A percentile compares a stretch with the other conserved stretches of the same genome.
Evolutionary conservation across 371 early-diverging fungal species (phyloP).

Genomic region (Actinomortierella wolfii): DNA sequence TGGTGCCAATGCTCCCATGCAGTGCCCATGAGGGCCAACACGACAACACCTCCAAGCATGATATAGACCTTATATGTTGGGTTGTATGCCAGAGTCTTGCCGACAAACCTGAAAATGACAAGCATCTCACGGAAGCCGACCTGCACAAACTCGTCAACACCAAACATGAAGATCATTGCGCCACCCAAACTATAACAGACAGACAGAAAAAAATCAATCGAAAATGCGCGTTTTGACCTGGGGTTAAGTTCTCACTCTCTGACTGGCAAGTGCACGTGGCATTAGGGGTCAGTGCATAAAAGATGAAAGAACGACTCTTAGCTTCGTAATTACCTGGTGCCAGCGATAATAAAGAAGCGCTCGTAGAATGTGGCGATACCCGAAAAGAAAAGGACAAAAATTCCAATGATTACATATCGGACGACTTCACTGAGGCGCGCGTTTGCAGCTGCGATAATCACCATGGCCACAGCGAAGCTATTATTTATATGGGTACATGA

Average conservation of each 20-base stretch:
- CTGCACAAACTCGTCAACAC: slow-evolving; percentile 42
- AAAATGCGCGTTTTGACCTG: too few species aligned
- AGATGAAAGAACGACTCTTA: too few species aligned
- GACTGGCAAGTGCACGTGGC: too few species aligned
- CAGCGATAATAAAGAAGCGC: slow-evolving; percentile 25
- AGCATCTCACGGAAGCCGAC: slow-evolving; percentile 45
- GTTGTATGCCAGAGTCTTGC: slow-evolving; percentile 22
- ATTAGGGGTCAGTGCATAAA: too few species aligned
- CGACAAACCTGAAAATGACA: slow-evolving; percentile 20
- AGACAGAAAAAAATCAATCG: too few species aligned
- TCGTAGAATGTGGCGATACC: slow-evolving; percentile 29
- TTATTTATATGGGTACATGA: too few species aligned
- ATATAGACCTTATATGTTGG: slow-evolving; percentile 13
- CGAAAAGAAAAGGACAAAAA: slow-evolving; percentile 16
- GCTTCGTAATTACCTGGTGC: slow-evolving; percentile 29
- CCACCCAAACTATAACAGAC: slow-evolving; percentile 29
- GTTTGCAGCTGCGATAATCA: slow-evolving; percentile 26
- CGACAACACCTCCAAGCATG: slow-evolving; percentile 30
- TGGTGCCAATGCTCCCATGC: slow-evolving; percentile 37
- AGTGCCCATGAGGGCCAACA: slow-evolving; percentile 19
- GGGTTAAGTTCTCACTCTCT: too few species aligned
- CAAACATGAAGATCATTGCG: slow-evolving; percentile 39
- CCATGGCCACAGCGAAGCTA: slow-evolving; percentile 29
- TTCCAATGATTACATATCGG: slow-evolving; percentile 13
- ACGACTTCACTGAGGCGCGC: slow-evolving; percentile 1